Evolutionary conservation across 73 alveolate genomes (phyloP).

Genomic region (Blepharisma stoltei): DNA sequence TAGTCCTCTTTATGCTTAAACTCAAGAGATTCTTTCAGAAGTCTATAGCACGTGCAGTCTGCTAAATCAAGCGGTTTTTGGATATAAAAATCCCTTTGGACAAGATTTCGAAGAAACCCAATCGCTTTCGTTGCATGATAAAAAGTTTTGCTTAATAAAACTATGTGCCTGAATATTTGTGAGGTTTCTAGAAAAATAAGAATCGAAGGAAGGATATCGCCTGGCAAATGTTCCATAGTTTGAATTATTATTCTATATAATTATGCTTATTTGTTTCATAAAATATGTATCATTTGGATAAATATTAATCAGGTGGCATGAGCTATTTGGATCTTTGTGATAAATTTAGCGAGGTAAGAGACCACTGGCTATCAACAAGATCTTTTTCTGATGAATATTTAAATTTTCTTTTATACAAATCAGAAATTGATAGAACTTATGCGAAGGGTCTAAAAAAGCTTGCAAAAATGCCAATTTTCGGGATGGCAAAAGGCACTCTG

Average conservation of each 20-base stretch:
- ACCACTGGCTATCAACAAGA: background rate
- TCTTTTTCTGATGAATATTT: background rate
- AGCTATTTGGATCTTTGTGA: conserved; percentile 16
- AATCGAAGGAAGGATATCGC: too few relatives aligned
- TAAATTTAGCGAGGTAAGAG: background rate
- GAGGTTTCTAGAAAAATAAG: too few relatives aligned
- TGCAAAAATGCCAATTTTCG: background rate
- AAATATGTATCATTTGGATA: too few relatives aligned
- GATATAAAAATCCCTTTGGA: background rate
- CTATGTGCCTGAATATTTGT: too few relatives aligned
- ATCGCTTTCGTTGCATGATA: too few relatives aligned
- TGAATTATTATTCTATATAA: too few relatives aligned
- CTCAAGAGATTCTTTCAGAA: background rate
- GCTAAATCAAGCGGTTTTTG: background rate
- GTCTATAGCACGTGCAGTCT: background rate
- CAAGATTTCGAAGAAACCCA: background rate
- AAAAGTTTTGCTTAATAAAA: too few relatives aligned
- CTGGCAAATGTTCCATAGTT: too few relatives aligned
- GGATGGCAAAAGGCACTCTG: background rate
- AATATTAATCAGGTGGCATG: background rate
- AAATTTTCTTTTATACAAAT: background rate
- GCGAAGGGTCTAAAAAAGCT: background rate
- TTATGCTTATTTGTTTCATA: too few relatives aligned
- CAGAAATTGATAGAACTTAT: background rate
- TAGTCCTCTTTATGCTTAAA: background rate